Percentiles rank a stretch among this genome's conserved stretches.
Evolutionary conservation across 257 asterid genomes (phyloP).

Genomic region (Capsicum chinense): DNA sequence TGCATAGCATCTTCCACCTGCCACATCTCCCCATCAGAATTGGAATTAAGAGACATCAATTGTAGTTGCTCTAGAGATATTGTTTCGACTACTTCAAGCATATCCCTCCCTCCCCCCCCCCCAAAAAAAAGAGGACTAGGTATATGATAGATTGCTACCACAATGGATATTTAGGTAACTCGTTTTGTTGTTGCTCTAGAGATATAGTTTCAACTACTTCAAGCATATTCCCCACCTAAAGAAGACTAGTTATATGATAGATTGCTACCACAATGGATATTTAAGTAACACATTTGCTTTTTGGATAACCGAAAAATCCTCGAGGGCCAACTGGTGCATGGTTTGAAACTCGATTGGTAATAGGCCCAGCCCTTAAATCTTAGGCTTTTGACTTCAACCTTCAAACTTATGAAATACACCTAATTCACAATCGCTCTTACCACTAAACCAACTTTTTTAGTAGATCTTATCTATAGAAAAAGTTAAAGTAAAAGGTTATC

Average conservation of each 20-base stretch:
- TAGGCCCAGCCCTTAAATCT: background rate
- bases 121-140: no score
- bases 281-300: background rate
- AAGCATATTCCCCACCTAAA: no score
- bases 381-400: background rate
- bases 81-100: no score
- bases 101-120: no score
- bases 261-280: conserved; percentile 8
- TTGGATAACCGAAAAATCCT: background rate
- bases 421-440: background rate
- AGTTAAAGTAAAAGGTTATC: background rate
- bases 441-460: background rate
- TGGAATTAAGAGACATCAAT: no score
- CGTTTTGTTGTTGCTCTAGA: no score
- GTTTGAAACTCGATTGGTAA: background rate
- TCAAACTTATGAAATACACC: background rate
- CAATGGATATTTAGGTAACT: no score
- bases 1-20: no score
- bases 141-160: no score
- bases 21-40: no score
- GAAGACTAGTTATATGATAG: background rate
- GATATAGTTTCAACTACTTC: no score
- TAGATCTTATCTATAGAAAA: background rate
- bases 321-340: background rate
- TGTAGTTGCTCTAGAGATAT: no score